These are phyloP conservation scores for Aspergillus heteromorphus DNA, from an alignment of 495 filamentous ascomycete species.

Conservation along the genomic window DNA sequence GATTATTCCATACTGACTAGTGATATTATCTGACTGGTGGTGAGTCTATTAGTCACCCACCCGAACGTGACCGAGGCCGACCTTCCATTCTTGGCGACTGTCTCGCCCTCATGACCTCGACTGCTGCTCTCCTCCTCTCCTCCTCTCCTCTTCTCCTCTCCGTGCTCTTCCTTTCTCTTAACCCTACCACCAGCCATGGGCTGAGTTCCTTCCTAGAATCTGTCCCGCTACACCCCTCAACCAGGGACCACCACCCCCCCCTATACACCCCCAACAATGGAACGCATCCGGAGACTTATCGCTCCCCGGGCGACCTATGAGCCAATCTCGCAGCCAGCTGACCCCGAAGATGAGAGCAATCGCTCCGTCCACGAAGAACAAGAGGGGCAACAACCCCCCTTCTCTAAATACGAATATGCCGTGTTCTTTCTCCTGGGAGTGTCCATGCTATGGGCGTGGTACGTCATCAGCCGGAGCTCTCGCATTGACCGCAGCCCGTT, in stretches of 20 bases:
- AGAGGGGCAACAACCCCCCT: conserved; percentile 29
- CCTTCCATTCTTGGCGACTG: neutral
- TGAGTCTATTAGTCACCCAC: neutral
- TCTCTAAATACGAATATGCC: conserved; percentile 75
- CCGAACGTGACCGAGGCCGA: conserved; percentile 12
- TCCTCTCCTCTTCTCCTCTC: neutral
- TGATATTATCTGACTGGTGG: neutral
- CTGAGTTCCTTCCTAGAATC: neutral
- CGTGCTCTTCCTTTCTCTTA: neutral
- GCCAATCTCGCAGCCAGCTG: conserved; percentile 44
- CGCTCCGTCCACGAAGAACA: neutral
- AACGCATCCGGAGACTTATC: conserved; percentile 45
- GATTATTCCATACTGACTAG: neutral
- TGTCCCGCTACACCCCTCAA: neutral
- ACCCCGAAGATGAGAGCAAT: conserved; percentile 25
- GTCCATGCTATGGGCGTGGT: conserved; percentile 97
- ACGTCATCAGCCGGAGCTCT: conserved; percentile 28
- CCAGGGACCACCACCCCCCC: neutral
- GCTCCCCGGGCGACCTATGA: conserved; percentile 50
- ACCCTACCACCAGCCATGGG: conserved; percentile 6
- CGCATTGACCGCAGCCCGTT: neutral
- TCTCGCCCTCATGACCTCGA: neutral
- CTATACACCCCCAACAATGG: conserved; percentile 24
- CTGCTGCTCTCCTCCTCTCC: neutral
- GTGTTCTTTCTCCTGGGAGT: conserved; percentile 84